phyloP scores from a whole-genome alignment of 1,139 yeast genomes.

The Yamadazyma membranifaciens region DNA sequence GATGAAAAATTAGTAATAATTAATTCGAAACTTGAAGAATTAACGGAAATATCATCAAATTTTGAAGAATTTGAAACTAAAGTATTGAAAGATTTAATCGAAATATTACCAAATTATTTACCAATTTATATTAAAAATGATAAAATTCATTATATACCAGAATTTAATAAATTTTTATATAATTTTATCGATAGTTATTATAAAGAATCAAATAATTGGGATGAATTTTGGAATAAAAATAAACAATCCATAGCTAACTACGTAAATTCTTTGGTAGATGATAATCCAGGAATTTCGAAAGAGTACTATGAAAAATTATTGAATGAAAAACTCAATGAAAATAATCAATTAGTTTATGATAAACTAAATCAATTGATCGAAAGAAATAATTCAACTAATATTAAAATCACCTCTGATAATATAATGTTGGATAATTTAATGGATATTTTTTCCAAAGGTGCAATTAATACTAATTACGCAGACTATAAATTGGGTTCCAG shows the following conservation, averaged over 20 bases:
- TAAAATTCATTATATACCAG: slow-evolving; percentile 40
- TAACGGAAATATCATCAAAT: slow-evolving; percentile 18
- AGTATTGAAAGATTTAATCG: slow-evolving; percentile 22
- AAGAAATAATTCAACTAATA: slow-evolving; percentile 9
- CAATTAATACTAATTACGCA: slow-evolving; percentile 41
- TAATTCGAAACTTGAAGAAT: slow-evolving; percentile 17
- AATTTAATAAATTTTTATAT: slow-evolving; percentile 37
- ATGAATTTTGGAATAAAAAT: slow-evolving; percentile 21
- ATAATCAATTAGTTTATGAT: slow-evolving; percentile 24
- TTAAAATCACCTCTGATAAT: slow-evolving; percentile 12
- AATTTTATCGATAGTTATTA: slow-evolving; percentile 32
- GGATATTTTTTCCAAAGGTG: slow-evolving; percentile 34
- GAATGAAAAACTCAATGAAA: slow-evolving; percentile 21
- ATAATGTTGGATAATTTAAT: slow-evolving; percentile 26
- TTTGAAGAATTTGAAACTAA: slow-evolving; percentile 22
- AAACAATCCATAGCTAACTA: slow-evolving; percentile 20
- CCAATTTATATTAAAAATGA: slow-evolving; percentile 35
- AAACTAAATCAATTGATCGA: slow-evolving; percentile 32
- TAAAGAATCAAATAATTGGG: slow-evolving; percentile 21
- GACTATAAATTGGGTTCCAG: slow-evolving; percentile 41
- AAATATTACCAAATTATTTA: slow-evolving; percentile 27
- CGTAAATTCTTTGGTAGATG: slow-evolving; percentile 11
- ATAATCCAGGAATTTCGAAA: slow-evolving; percentile 18
- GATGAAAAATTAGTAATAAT: slow-evolving; percentile 18
- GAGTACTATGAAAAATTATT: slow-evolving; percentile 22